Evolutionary conservation across 148 eudicot species (phyloP).

Genomic region (Limonium bicolor): DNA sequence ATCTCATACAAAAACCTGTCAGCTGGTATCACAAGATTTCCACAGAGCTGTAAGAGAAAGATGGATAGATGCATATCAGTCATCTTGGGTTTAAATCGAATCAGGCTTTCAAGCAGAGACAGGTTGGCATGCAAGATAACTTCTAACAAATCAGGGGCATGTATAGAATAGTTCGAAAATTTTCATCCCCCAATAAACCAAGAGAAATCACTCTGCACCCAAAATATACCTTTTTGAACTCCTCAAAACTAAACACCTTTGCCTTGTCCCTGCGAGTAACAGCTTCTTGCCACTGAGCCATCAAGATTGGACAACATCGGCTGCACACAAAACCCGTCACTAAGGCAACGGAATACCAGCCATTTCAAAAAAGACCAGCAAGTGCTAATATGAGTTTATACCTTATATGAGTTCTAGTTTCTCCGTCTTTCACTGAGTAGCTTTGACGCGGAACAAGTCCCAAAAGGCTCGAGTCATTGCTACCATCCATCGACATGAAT

Average conservation of each 20-base stretch:
- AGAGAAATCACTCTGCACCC: no score
- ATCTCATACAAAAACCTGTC: constrained; percentile 82
- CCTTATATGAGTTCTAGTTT: constrained; percentile 50
- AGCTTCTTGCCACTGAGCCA: constrained; percentile 81
- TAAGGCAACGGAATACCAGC: constrained; percentile 1
- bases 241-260: constrained; percentile 45
- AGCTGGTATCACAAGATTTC: constrained; percentile 80
- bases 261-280: constrained; percentile 77
- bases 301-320: constrained; percentile 53
- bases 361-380: neutral
- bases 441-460: constrained; percentile 70
- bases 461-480: constrained; percentile 21
- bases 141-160: neutral
- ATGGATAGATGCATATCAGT: neutral
- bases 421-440: constrained; percentile 49
- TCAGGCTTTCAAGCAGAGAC: neutral
- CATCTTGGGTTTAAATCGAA: neutral
- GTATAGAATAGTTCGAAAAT: no score
- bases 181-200: no score
- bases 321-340: constrained; percentile 30
- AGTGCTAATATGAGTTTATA: constrained; percentile 6
- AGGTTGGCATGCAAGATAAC: neutral
- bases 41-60: constrained; percentile 39
- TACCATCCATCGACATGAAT: constrained; percentile 13
- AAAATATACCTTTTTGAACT: constrained; percentile 55